phyloP scores from a whole-genome alignment of 345 rosid genomes.

The Gossypium raimondii region DNA sequence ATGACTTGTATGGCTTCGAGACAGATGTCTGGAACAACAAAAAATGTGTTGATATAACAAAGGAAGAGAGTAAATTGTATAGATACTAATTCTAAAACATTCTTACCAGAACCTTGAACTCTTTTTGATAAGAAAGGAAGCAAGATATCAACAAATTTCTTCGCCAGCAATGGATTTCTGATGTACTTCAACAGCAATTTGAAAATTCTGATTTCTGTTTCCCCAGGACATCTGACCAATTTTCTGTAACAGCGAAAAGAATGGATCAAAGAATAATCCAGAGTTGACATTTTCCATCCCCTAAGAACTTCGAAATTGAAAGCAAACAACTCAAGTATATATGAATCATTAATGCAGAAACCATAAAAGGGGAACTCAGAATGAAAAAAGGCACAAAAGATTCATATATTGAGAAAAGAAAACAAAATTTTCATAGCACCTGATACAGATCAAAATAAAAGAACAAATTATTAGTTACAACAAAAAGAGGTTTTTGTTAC shows the following conservation, averaged over 20 bases:
- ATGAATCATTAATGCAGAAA: not conserved
- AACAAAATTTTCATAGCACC: not conserved
- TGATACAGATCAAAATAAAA: not conserved
- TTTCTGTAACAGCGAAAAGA: conserved; percentile 44
- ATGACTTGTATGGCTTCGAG: conserved; percentile 53
- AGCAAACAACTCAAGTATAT: not conserved
- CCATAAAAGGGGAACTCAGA: not conserved
- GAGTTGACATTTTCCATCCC: not conserved
- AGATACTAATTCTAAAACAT: conserved; percentile 12
- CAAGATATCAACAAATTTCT: conserved; percentile 62
- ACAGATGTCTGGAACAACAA: conserved; percentile 47
- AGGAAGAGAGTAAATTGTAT: conserved; percentile 9
- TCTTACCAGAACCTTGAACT: conserved; percentile 57
- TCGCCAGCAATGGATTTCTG: conserved; percentile 40
- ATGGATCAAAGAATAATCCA: not conserved
- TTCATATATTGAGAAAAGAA: not conserved
- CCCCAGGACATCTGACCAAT: conserved; percentile 58
- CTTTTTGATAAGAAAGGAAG: conserved; percentile 57
- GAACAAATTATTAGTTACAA: not conserved
- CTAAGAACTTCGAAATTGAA: not conserved
- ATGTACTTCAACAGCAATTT: conserved; percentile 60
- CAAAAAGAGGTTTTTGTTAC: not conserved
- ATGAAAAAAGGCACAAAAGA: not conserved
- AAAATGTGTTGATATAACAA: conserved; percentile 17
- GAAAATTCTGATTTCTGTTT: conserved; percentile 56